These are phyloP conservation scores for Areca catechu DNA, from an alignment of 176 grass and related monocot genomes.

Conservation along the genomic window DNA sequence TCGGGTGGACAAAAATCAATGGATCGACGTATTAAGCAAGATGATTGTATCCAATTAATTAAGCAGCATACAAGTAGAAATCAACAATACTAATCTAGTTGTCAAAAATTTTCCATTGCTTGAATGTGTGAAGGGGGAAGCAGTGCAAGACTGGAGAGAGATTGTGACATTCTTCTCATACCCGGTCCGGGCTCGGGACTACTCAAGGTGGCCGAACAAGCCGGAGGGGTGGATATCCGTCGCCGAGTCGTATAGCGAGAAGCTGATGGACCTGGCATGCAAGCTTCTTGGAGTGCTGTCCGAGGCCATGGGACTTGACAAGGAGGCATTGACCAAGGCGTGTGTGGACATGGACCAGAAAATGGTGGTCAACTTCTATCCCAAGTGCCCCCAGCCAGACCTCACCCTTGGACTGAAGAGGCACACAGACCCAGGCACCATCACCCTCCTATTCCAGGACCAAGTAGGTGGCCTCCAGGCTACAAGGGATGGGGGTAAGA, in stretches of 20 bases:
- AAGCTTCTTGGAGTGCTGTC: conserved; percentile 72
- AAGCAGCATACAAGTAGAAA: no score
- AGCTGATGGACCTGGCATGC: conserved; percentile 53
- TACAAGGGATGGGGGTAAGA: conserved; percentile 67
- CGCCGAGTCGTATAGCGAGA: conserved; percentile 74
- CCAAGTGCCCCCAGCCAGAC: conserved; percentile 82
- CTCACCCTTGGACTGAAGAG: conserved; percentile 87
- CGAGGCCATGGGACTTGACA: conserved; percentile 71
- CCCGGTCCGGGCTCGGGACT: conserved; percentile 55
- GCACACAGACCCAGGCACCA: conserved; percentile 87
- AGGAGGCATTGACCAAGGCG: conserved; percentile 41
- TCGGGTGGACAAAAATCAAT: no score
- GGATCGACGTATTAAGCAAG: no score
- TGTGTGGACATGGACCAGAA: conserved; percentile 97
- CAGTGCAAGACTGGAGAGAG: conserved; percentile 87
- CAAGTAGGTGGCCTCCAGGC: conserved; percentile 92
- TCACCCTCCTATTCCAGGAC: conserved; percentile 89
- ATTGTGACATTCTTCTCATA: conserved; percentile 95
- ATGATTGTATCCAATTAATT: no score
- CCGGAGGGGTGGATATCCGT: conserved; percentile 52
- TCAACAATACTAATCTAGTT: no score
- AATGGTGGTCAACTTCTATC: conserved; percentile 93
- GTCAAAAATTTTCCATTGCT: no score
- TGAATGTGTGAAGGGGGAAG: conserved; percentile 43
- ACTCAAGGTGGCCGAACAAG: conserved; percentile 79